These are phyloP conservation scores for Blastobotrys raffinosifermentans DNA, from an alignment of 1,139 yeast genomes.

Conservation along the genomic window DNA sequence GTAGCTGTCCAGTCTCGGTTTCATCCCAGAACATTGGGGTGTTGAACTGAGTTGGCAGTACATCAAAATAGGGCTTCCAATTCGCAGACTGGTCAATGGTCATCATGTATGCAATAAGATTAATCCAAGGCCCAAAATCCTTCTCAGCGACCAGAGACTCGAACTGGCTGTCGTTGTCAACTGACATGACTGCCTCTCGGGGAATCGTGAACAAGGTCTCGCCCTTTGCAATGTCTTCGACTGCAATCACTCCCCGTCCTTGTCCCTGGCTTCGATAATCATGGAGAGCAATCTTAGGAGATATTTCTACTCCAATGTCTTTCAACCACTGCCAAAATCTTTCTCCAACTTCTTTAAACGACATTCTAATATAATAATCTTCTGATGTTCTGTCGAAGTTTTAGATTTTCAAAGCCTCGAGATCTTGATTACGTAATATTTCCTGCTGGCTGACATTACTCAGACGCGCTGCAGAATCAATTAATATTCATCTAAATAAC, in stretches of 20 bases:
- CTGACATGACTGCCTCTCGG: slow-evolving; percentile 47
- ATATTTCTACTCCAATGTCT: slow-evolving; percentile 41
- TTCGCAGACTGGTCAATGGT: slow-evolving; percentile 46
- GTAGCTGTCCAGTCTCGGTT: slow-evolving; percentile 41
- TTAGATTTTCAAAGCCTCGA: too few species aligned
- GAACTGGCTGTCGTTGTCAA: slow-evolving; percentile 45
- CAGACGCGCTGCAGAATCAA: too few species aligned
- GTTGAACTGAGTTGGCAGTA: slow-evolving; percentile 60
- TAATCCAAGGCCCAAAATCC: slow-evolving; percentile 63
- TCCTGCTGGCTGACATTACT: too few species aligned
- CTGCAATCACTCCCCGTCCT: slow-evolving; percentile 77
- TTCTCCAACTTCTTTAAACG: background rate
- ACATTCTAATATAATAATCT: too few species aligned
- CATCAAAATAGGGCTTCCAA: slow-evolving; percentile 67
- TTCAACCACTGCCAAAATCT: slow-evolving; percentile 51
- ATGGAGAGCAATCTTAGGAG: slow-evolving; percentile 50
- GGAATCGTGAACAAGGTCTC: slow-evolving; percentile 71
- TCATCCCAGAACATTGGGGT: slow-evolving; percentile 78
- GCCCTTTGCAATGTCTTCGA: slow-evolving; percentile 49
- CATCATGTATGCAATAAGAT: slow-evolving; percentile 59
- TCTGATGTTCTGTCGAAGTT: too few species aligned
- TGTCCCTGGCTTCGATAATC: slow-evolving; percentile 56
- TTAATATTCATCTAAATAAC: too few species aligned
- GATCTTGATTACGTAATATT: too few species aligned
- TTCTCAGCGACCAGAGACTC: slow-evolving; percentile 36